Percentiles rank a stretch among this genome's conserved stretches.
Conservation (phyloP, 75 land plant genomes). For the Cupressus sempervirens region DNA sequence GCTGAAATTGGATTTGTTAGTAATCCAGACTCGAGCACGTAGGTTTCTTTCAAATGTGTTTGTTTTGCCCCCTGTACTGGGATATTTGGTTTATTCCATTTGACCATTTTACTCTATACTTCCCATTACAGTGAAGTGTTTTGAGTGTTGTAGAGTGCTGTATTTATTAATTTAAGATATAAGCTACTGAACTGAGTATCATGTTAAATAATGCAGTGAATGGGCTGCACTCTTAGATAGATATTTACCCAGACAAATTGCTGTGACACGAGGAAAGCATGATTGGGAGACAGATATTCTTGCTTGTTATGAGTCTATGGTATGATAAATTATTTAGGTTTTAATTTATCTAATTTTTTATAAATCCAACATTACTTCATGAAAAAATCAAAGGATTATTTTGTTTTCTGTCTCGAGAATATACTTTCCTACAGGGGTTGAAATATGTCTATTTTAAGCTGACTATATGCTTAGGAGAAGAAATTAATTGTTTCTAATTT, state of each 20-base stretch:
- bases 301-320: slow-evolving; percentile 73
- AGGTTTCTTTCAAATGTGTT: slow-evolving; percentile 22
- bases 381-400: not conserved
- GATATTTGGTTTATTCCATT: not conserved
- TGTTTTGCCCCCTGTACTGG: not conserved
- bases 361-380: slow-evolving; percentile 7
- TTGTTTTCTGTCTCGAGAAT: not conserved
- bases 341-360: not conserved
- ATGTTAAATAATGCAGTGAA: slow-evolving; percentile 45
- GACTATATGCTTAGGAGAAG: not conserved
- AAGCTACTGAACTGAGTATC: not conserved
- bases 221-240: slow-evolving; percentile 87
- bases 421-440: not conserved
- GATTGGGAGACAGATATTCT: slow-evolving; percentile 95
- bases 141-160: not conserved
- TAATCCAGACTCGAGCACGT: slow-evolving; percentile 75
- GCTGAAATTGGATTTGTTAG: slow-evolving; percentile 82
- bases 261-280: slow-evolving; percentile 76
- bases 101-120: not conserved
- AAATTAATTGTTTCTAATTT: not conserved
- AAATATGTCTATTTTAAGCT: not conserved
- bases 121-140: not conserved
- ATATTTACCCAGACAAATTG: slow-evolving; percentile 86
- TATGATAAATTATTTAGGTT: slow-evolving; percentile 20
- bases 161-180: not conserved